phyloP scores from a whole-genome alignment of 2,329 filamentous ascomycete species.

The Fusarium sarcochroum region DNA sequence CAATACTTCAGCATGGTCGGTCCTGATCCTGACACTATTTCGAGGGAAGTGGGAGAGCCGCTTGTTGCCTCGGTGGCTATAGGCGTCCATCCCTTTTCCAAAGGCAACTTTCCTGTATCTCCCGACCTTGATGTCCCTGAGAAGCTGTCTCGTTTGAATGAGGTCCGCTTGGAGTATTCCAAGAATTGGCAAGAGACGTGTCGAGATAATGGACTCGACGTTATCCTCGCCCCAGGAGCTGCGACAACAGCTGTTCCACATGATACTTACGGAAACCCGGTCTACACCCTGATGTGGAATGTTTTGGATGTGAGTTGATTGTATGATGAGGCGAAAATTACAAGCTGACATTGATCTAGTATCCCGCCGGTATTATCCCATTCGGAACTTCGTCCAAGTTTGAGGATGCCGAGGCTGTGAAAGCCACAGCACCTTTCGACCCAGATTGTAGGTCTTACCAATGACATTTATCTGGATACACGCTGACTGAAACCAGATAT shows the following conservation, averaged over 20 bases:
- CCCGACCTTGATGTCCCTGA: constrained; percentile 6
- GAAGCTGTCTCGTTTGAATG: constrained; percentile 17
- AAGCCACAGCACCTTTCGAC: constrained; percentile 34
- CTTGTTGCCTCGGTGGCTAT: constrained; percentile 37
- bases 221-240: constrained; percentile 39
- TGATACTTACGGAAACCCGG: constrained; percentile 40
- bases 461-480: too few relatives aligned
- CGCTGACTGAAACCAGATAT: constrained; percentile 21
- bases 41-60: constrained; percentile 36
- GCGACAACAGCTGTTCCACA: constrained; percentile 36
- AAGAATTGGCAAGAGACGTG: constrained; percentile 36
- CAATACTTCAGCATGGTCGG: constrained; percentile 39
- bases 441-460: constrained; percentile 34
- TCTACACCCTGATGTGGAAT: constrained; percentile 47
- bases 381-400: constrained; percentile 37
- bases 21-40: constrained; percentile 25
- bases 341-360: constrained; percentile 12
- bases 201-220: constrained; percentile 34
- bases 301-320: constrained; percentile 34
- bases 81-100: constrained; percentile 35
- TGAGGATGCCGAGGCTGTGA: constrained; percentile 20
- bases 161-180: constrained; percentile 11
- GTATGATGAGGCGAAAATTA: fast-evolving
- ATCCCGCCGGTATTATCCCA: constrained; percentile 42
- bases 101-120: constrained; percentile 28